Base-by-base conservation (phyloP, 306 rosid genomes). In the Gleditsia sinensis region DNA sequence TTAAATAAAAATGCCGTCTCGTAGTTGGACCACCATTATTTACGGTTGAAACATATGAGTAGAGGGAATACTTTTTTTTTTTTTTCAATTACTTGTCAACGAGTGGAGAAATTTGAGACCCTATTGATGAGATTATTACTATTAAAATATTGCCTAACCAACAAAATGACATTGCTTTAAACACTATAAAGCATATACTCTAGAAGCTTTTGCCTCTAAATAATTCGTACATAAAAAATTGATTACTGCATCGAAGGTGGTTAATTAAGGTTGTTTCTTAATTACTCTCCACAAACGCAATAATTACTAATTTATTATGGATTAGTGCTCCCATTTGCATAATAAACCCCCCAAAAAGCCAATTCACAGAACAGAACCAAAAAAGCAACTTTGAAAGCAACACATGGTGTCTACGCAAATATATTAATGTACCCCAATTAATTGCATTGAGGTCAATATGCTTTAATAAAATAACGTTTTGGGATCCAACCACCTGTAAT, bases 401-500 rank as follows among this genome's bases (percentile, higher is more conserved):
- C 61, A 49, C 55, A 69, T 65, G 81, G 25, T 68, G 40, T 43
- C 17, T 25, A 7, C 37, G 13, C 7, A 30, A 77, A 63, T 21
- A n/a, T n/a, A n/a, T n/a, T n/a, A 72, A 27, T 2, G 71, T 13
- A 21, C 21, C 57, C 24, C 23, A 58, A 58, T n/a, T 10, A 71
- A 39, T 71, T 48, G 66, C 40, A 2, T 67, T n/a, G n/a, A 70
- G 70, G 74, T 61, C 80, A 71, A 75, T 20, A 69, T 71, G 65
- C 55, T 51, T 28, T n/a, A 28, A 24, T 65, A 57, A 42, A 71
- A 65, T 53, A 61, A 80, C 12, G 24, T 66, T 34, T 79, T 53
- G 82, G 84, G 82, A 83, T 80, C 84, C 62, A 76, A 53, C 75
- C 48, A 72, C 73, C 45, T 43, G 21, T 46, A 72, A 66, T 75